Evolutionary conservation across 495 filamentous ascomycete species (phyloP).

Genomic region (Aspergillus conjunctus): DNA sequence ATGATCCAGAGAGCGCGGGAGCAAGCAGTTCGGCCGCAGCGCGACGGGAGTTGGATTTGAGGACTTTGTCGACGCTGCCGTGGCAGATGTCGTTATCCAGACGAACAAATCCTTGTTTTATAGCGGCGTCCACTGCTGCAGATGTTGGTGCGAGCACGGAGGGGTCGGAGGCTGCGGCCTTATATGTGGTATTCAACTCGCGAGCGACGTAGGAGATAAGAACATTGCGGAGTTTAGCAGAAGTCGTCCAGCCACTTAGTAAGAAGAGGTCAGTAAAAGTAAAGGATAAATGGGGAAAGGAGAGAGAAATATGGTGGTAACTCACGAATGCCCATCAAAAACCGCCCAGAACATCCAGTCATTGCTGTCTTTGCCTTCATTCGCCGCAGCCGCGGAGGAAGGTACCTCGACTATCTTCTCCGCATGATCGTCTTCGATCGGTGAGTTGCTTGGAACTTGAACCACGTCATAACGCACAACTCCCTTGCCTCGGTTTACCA

Average conservation of each 20-base stretch:
- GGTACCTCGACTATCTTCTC: conserved; percentile 96
- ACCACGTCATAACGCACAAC: conserved; percentile 96
- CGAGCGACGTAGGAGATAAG: conserved; percentile 90
- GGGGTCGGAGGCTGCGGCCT: conserved; percentile 66
- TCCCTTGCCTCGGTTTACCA: conserved; percentile 85
- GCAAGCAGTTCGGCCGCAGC: conserved; percentile 89
- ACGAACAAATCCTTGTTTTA: conserved; percentile 86
- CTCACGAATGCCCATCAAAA: conserved; percentile 93
- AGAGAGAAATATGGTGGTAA: conserved; percentile 15
- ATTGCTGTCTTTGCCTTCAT: conserved; percentile 57
- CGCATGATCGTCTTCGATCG: conserved; percentile 96
- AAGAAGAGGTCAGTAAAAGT: background rate
- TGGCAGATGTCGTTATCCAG: conserved; percentile 93
- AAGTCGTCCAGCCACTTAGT: conserved; percentile 91
- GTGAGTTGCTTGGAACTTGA: conserved; percentile 92
- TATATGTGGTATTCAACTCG: conserved; percentile 93
- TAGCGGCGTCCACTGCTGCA: conserved; percentile 82
- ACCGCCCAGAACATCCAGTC: conserved; percentile 99
- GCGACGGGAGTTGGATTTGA: conserved; percentile 81
- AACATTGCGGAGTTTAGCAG: conserved; percentile 89
- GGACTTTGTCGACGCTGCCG: conserved; percentile 81
- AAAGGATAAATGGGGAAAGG: background rate
- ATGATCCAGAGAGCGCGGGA: conserved; percentile 92
- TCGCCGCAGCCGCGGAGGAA: conserved; percentile 51
- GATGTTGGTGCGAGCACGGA: conserved; percentile 61